Percentiles rank a stretch among this genome's conserved stretches.
These are phyloP conservation scores for Hypomontagnella submonticulosa DNA, from an alignment of 495 filamentous ascomycete species.

Conservation along the genomic window DNA sequence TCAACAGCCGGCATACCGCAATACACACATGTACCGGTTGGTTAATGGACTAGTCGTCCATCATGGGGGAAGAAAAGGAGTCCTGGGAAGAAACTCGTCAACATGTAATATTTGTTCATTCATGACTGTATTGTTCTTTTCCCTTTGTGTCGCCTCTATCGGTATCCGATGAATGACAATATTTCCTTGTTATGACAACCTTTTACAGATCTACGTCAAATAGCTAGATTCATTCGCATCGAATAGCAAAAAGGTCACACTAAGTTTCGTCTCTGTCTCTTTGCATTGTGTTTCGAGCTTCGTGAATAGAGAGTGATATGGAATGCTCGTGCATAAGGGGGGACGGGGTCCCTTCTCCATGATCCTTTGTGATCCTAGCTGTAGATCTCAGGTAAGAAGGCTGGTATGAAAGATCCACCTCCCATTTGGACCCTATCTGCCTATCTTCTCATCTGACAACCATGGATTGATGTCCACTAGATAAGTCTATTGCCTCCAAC, in stretches of 20 bases:
- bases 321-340: constrained; percentile 5
- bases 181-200: constrained; percentile 44
- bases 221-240: constrained; percentile 1
- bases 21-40: constrained; percentile 33
- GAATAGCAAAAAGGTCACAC: too few species aligned
- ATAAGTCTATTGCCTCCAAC: constrained; percentile 35
- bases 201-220: constrained; percentile 18
- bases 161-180: constrained; percentile 47
- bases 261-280: background rate
- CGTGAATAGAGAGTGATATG: background rate
- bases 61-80: constrained; percentile 35
- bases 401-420: constrained; percentile 25
- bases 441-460: constrained; percentile 10
- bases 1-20: constrained; percentile 39
- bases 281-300: background rate
- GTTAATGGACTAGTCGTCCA: constrained; percentile 23
- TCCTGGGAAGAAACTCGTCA: constrained; percentile 53
- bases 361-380: constrained; percentile 17
- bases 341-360: constrained; percentile 9
- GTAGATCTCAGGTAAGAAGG: constrained; percentile 25
- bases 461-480: constrained; percentile 14
- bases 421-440: constrained; percentile 4
- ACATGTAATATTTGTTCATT: constrained; percentile 62
- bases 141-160: constrained; percentile 50
- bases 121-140: constrained; percentile 51